These are phyloP conservation scores for Drosera spatulata DNA, from an alignment of 179 eudicot species.

Conservation along the genomic window DNA sequence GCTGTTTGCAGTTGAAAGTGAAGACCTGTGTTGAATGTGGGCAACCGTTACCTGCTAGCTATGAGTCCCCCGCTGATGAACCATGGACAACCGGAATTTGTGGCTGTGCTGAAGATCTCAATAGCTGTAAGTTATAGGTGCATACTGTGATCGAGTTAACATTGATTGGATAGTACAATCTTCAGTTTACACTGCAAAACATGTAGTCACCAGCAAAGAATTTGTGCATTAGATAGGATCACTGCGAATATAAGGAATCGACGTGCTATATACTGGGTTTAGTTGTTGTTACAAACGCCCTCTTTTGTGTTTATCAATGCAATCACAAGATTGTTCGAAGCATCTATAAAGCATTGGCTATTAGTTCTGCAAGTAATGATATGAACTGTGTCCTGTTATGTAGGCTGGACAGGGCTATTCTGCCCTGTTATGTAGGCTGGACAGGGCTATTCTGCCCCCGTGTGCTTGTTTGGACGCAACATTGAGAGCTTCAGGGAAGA, in stretches of 20 bases:
- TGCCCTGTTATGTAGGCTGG: constrained; percentile 24
- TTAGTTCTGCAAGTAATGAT: background rate
- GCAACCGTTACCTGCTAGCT: constrained; percentile 51
- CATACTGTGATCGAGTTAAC: too few relatives aligned
- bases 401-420: constrained; percentile 68
- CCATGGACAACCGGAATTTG: constrained; percentile 65
- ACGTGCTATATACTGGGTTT: too few relatives aligned
- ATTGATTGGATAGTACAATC: background rate
- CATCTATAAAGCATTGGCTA: too few relatives aligned
- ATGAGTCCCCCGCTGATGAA: constrained; percentile 67
- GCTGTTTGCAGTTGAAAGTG: constrained; percentile 28
- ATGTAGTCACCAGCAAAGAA: background rate
- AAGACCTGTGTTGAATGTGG: constrained; percentile 60
- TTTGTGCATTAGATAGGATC: background rate
- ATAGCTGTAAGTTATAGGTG: constrained; percentile 43
- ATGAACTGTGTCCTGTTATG: background rate
- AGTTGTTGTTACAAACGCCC: too few relatives aligned
- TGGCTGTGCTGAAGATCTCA: constrained; percentile 58
- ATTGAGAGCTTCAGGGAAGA: constrained; percentile 36
- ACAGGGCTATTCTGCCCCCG: constrained; percentile 69
- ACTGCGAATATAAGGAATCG: background rate
- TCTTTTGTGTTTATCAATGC: too few relatives aligned
- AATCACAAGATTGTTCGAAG: too few relatives aligned
- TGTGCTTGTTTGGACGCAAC: constrained; percentile 52
- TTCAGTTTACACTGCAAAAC: background rate